A percentile compares a stretch with the other conserved stretches of the same genome.
Evolutionary conservation across 1,139 yeast species (phyloP).

Genomic region (Scheffersomyces segobiensis): DNA sequence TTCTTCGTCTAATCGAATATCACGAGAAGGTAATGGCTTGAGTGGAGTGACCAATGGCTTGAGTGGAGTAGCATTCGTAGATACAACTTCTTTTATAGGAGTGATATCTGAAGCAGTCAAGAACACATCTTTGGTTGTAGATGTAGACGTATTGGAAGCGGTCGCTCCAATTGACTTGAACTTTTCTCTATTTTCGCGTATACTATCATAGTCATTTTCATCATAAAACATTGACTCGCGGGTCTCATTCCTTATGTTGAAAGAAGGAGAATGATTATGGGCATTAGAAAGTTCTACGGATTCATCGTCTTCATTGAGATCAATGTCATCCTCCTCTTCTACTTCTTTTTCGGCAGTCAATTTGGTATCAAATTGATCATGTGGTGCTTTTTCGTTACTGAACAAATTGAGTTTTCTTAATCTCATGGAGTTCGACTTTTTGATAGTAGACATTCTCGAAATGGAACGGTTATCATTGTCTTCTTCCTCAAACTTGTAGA

Average conservation of each 20-base stretch:
- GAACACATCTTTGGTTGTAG: conserved; percentile 33
- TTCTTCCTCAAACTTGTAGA: conserved; percentile 30
- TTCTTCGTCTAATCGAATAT: conserved; percentile 9
- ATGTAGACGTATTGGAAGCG: conserved; percentile 13
- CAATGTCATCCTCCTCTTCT: conserved; percentile 7
- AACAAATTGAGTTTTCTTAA: conserved; percentile 45
- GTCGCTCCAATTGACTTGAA: conserved; percentile 22
- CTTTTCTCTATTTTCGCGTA: conserved; percentile 15
- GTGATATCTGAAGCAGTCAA: conserved; percentile 42
- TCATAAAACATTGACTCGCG: conserved; percentile 20
- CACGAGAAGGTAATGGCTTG: conserved; percentile 4
- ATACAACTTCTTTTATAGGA: background rate
- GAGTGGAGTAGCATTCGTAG: background rate
- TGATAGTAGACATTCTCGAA: conserved; percentile 43
- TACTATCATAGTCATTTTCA: conserved; percentile 17
- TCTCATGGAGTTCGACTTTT: conserved; percentile 44
- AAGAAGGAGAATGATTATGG: conserved; percentile 15
- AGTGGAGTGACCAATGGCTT: conserved; percentile 6
- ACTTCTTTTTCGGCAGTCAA: conserved; percentile 10
- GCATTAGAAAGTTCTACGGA: background rate
- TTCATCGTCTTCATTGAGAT: background rate
- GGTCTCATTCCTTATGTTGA: conserved; percentile 12
- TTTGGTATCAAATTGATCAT: background rate
- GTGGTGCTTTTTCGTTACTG: conserved; percentile 12
- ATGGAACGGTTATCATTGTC: conserved; percentile 22